Conservation (phyloP, 805 yeast species). For the Debaryomyces tyrocola region DNA sequence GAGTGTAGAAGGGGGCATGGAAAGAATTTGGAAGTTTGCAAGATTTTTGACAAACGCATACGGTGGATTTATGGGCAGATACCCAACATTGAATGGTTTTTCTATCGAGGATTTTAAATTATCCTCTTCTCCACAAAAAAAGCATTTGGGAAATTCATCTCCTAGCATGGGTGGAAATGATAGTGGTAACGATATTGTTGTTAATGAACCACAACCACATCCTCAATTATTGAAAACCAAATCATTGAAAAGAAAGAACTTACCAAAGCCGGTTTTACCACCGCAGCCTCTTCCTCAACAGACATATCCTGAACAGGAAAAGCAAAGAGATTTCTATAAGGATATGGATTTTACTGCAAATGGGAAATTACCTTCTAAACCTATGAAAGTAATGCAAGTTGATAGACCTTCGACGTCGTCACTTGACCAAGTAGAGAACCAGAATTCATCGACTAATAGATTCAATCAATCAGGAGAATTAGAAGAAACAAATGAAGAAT, state of each 20-base stretch:
- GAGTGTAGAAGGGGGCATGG: slow-evolving; percentile 45
- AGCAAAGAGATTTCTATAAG: slow-evolving; percentile 22
- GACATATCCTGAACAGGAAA: background rate
- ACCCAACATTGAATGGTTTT: slow-evolving; percentile 36
- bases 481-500: slow-evolving; percentile 3
- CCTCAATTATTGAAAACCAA: slow-evolving; percentile 20
- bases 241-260: slow-evolving; percentile 21
- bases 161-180: background rate
- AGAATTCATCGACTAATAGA: background rate
- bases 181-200: slow-evolving; percentile 8
- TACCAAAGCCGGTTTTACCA: slow-evolving; percentile 21
- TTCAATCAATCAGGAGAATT: background rate
- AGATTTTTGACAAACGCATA: slow-evolving; percentile 32
- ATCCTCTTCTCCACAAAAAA: slow-evolving; percentile 22
- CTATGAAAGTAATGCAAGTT: slow-evolving; percentile 39
- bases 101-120: slow-evolving; percentile 34
- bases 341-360: slow-evolving; percentile 42
- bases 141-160: slow-evolving; percentile 4
- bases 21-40: slow-evolving; percentile 35
- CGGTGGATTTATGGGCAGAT: slow-evolving; percentile 35
- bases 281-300: slow-evolving; percentile 13
- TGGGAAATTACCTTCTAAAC: slow-evolving; percentile 43
- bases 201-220: slow-evolving; percentile 20
- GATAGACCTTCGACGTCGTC: slow-evolving; percentile 15
- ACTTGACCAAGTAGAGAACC: background rate